Evolutionary conservation across 169 alveolate genomes (phyloP), one percentile per base, ranked within the genome.

Genomic region (Plasmodium chabaudi): DNA sequence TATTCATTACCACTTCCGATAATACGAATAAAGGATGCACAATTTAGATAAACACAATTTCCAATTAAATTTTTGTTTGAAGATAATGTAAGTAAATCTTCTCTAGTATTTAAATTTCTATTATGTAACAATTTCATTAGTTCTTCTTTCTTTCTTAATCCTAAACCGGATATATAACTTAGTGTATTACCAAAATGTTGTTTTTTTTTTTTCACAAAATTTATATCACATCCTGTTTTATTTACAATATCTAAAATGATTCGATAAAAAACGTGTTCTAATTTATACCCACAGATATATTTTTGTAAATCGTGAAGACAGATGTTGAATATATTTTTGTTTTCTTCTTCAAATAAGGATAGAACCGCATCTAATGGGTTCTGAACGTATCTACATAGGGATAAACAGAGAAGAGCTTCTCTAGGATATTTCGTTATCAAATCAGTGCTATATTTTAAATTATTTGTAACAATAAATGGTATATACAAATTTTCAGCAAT

Each of bases 291-390:
- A 55, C 91, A 93, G 7, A 94, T 42, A 65, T 88, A 63, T 63
- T 86, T 57, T 70, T 94, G 97, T 61, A 94, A 72, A 60, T 94
- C 95, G 79, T 94, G 97, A 25, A 92, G 87, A 59, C 91, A 86
- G 5, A 93, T 79, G 79, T 91, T 93, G 15, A 94, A 89, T 67
- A 94, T 74, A 21, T 53, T 74, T 87, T 92, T 94, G 39, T 72
- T 64, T 46, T 72, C 92, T 6, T 73, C 95, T 21, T 74, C 74
- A 94, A 95, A 94, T 23, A 94, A 89, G 57, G 92, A 88, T 49
- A 92, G 19, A 34, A 90, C 53, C 59, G 91, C 97, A 12, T 92
- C 34, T 15, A 91, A 67, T 4, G 96, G 95, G 49, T 93, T 93
- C 56, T 88, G 93, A 51, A 93, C 77, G 57, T 56, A 87, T 19